Evolutionary conservation across 805 yeast species (phyloP), one percentile per base, ranked within the genome.

Genomic region (Cyberlindnera maritima): DNA sequence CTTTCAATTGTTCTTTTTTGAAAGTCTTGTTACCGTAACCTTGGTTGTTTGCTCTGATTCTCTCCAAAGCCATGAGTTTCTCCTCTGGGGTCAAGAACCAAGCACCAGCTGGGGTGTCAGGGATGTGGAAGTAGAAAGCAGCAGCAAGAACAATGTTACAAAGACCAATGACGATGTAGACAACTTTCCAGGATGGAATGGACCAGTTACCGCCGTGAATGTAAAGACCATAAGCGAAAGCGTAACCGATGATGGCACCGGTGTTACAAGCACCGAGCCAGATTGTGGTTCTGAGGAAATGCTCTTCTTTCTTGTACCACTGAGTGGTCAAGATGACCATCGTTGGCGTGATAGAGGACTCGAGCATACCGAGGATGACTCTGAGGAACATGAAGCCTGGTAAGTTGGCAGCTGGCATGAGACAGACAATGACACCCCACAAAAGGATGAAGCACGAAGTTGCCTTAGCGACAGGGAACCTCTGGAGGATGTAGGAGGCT

Each of bases 341-440:
- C 3, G 81, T 75, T 2, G 88, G 86, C 19, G 80, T 74, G 19
- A 80, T 73, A 19, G 73, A 67, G 47, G 78, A 68, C 58, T 80
- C 86, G 2, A 78, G 63, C 48, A 70, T 61, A 13, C 85, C 85
- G 23, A 79, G 59, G 34, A 78, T 54, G 4, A 72, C 71, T 57
- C 86, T 67, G n/a, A 74, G 61, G 9, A 73, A 68, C 23, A 77
- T 54, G 43, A 78, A 69, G 0, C 80, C 75, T 14, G 43, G 52
- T 26, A 44, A 34, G 34, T 69, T 59, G 0, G 73, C 74, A 2
- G 74, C 76, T 1, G 85, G 73, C 50, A 76, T 79, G n/a, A 79
- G 65, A 32, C 77, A 68, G 31, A 81, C 63, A n/a, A 80, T 61
- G 26, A 61, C 56, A 19, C 89, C 89, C 90, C 91, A 85, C 0